Conservation (phyloP, 805 yeast species). For the Diddensiella santjacobensis region DNA sequence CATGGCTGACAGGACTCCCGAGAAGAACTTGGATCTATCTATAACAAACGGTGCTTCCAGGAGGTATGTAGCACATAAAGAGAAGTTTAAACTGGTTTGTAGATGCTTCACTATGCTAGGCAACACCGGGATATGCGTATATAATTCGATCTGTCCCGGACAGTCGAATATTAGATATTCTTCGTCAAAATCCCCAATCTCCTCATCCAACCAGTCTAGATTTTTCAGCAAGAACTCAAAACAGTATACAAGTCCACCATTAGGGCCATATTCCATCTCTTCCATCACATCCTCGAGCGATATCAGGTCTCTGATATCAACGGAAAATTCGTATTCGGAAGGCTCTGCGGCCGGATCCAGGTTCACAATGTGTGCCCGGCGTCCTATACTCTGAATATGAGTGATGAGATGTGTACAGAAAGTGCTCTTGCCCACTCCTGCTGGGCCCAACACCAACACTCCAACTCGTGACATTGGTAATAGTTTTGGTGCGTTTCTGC, state of each 20-base stretch:
- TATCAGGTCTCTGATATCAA: conserved; percentile 87
- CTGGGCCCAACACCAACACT: conserved; percentile 91
- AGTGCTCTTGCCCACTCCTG: conserved; percentile 95
- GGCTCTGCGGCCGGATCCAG: conserved; percentile 98
- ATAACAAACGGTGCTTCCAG: conserved; percentile 92
- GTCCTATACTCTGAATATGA: conserved; percentile 84
- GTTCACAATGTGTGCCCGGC: conserved; percentile 92
- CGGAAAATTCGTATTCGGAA: conserved; percentile 82
- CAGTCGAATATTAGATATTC: conserved; percentile 93
- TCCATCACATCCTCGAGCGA: conserved; percentile 94
- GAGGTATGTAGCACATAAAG: conserved; percentile 86
- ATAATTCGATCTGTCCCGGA: conserved; percentile 94
- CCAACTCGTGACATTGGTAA: conserved; percentile 99
- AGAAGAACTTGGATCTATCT: conserved; percentile 86
- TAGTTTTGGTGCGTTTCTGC: no score
- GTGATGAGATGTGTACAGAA: conserved; percentile 85
- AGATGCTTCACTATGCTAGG: conserved; percentile 87
- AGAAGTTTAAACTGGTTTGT: conserved; percentile 73
- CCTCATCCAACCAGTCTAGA: conserved; percentile 96
- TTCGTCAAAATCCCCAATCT: conserved; percentile 92
- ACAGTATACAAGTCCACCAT: conserved; percentile 90
- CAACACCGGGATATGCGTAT: conserved; percentile 89
- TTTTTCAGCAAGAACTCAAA: conserved; percentile 85
- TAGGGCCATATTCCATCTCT: conserved; percentile 88
- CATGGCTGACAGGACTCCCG: conserved; percentile 96